Base-by-base conservation (phyloP, 1,284 basidiomycete genomes). In the Sanghuangporus sanghuang region DNA sequence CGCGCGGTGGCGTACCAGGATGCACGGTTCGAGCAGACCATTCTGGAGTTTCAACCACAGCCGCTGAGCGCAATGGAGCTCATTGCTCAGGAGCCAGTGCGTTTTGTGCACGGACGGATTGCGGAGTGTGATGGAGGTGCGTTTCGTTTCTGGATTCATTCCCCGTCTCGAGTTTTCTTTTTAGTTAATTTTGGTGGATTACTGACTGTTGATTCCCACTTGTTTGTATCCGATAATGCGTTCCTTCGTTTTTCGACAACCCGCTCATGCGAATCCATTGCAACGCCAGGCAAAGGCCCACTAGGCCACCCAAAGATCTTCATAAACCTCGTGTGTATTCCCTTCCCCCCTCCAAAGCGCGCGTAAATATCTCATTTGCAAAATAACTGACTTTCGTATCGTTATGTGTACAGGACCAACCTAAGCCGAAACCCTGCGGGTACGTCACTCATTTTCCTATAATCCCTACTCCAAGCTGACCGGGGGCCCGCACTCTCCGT, bases 281-380 rank as follows among this genome's bases (percentile, higher is more conserved):
- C 14, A 39, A 44, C 58, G 63, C 12, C 68, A 98, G 96, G 96
- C 76, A 89, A 87, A 75, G 96, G 96, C n/a, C 86, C 96, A 57
- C 84, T 99, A 39, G 96, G 96, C 54, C 96, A 99, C 75, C 96
- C 96, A 14, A 95, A 94, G 81, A 89, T 98, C 68, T 98, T 86
- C 74, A 96, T 98, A 77, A 98, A 98, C 81, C 76, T 98, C 73
- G 95, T 92, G 69, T 64, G 87, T 73, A 4, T 7, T n/a, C 55
- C 16, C 44, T 44, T 23, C 32, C 48, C 18, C 38, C 42, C 23
- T 59, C 14, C 58, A 48, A 32, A 48, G 68, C 27, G 27, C 27
- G 27, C 27, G 27, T n/a, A 27, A 21, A 21, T 54, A 56, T 61
- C 61, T 35, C 59, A 58, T 57, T 57, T 61, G 66, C 40, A 59